Conservation (phyloP, 2,329 filamentous ascomycete species). For the Metarhizium anisopliae region DNA sequence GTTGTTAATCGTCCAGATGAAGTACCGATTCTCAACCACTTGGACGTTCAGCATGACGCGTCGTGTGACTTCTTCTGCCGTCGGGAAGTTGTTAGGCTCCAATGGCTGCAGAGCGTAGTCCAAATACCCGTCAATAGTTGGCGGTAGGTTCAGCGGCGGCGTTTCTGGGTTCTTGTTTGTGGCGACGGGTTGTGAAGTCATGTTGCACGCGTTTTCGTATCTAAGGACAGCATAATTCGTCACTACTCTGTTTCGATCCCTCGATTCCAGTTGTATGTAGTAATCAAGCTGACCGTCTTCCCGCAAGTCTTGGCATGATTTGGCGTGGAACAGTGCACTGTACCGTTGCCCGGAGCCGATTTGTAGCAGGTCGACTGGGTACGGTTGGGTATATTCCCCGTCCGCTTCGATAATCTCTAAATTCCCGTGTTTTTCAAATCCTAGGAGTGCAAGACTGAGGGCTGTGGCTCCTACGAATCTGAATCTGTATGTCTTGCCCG, state of each 20-base stretch:
- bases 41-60: conserved; percentile 1
- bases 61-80: neutral
- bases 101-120: conserved; percentile 3
- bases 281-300: conserved; percentile 24
- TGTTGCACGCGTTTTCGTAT: conserved; percentile 21
- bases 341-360: conserved; percentile 3
- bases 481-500: neutral
- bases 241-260: conserved; percentile 35
- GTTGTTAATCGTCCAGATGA: conserved; percentile 20
- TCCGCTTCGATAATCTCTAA: conserved; percentile 2
- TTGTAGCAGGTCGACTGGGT: neutral
- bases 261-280: conserved; percentile 39
- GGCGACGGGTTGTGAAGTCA: neutral
- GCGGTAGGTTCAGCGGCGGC: neutral
- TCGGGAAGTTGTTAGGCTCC: neutral
- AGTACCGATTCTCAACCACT: neutral
- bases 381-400: neutral
- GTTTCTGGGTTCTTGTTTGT: conserved; percentile 1
- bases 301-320: conserved; percentile 6
- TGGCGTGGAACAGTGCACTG: conserved; percentile 4
- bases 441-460: neutral
- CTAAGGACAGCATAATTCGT: conserved; percentile 40
- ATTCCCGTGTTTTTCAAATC: neutral
- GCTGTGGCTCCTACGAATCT: conserved; percentile 1
- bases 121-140: neutral